Conservation (phyloP, 1,284 basidiomycete species). For the Rhodotorula sp. region DNA sequence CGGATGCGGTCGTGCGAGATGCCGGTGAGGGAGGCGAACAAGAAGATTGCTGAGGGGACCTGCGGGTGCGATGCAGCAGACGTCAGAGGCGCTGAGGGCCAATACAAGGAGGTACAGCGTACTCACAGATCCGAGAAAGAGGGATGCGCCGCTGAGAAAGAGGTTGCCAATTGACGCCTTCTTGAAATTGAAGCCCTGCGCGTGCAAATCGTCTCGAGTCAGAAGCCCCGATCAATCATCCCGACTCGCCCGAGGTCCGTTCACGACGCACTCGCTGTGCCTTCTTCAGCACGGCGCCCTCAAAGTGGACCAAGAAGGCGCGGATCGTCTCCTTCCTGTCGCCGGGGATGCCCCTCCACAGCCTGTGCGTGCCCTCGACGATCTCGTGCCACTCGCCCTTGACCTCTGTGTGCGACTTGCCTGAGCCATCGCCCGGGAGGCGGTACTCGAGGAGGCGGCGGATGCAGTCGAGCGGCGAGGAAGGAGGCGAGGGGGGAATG, state of each 20-base stretch:
- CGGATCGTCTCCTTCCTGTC: slow-evolving; percentile 90
- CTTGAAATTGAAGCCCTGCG: slow-evolving; percentile 82
- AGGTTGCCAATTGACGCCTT: slow-evolving; percentile 61
- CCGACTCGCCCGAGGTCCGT: not conserved
- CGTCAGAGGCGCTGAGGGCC: slow-evolving; percentile 36
- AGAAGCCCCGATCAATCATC: no score
- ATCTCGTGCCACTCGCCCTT: slow-evolving; percentile 63
- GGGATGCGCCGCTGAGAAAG: slow-evolving; percentile 73
- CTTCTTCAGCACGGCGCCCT: slow-evolving; percentile 35
- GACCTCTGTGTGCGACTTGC: slow-evolving; percentile 9
- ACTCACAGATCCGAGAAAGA: slow-evolving; percentile 78
- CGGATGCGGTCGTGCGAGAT: slow-evolving; percentile 46
- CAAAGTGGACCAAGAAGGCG: slow-evolving; percentile 54
- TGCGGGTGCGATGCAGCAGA: slow-evolving; percentile 28
- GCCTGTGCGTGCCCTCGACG: slow-evolving; percentile 78
- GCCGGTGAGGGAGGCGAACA: slow-evolving; percentile 89
- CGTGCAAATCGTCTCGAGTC: slow-evolving; percentile 56
- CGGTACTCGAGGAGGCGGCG: slow-evolving; percentile 41
- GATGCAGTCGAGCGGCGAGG: slow-evolving; percentile 39
- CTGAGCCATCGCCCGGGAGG: slow-evolving; percentile 60
- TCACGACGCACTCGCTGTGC: slow-evolving; percentile 21
- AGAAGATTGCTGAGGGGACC: slow-evolving; percentile 81
- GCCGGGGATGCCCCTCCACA: slow-evolving; percentile 83
- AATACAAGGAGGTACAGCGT: not conserved
- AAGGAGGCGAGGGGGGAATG: slow-evolving; percentile 50